A percentile compares a stretch with the other conserved stretches of the same genome.
Conservation (phyloP, 2,329 filamentous ascomycete species). For the Paraphaeosphaeria sporulosa region DNA sequence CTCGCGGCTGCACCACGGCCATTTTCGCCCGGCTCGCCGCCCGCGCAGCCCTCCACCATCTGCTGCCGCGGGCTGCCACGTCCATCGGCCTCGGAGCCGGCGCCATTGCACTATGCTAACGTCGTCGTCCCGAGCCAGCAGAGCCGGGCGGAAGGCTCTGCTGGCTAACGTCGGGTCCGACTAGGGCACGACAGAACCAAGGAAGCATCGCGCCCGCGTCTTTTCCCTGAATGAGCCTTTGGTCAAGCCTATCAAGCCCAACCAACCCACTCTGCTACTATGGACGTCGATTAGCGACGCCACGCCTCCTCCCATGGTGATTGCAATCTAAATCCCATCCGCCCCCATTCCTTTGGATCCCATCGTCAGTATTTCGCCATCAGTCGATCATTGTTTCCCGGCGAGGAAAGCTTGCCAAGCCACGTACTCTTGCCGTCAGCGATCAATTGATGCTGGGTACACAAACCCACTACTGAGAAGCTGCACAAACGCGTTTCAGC, state of each 20-base stretch:
- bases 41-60: constrained; percentile 9
- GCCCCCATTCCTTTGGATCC: constrained; percentile 4
- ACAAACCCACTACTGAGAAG: constrained; percentile 3
- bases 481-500: constrained; percentile 9
- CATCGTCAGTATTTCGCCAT: not conserved
- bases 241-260: constrained; percentile 17
- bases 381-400: constrained; percentile 12
- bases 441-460: not conserved
- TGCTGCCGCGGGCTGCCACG: not conserved
- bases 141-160: constrained; percentile 2
- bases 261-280: constrained; percentile 28
- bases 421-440: constrained; percentile 15
- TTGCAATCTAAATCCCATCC: constrained; percentile 14
- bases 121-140: constrained; percentile 9
- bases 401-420: constrained; percentile 30
- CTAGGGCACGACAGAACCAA: constrained; percentile 28
- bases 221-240: not conserved
- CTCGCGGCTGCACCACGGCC: not conserved
- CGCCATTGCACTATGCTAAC: not conserved
- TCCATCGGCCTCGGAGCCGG: constrained; percentile 8
- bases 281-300: constrained; percentile 20
- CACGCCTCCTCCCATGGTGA: constrained; percentile 15
- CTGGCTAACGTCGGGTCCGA: constrained; percentile 2
- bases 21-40: constrained; percentile 9
- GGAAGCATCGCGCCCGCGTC: constrained; percentile 15